Conservation (phyloP, 768 basidiomycete species). For the Rhodotorula paludigena region DNA sequence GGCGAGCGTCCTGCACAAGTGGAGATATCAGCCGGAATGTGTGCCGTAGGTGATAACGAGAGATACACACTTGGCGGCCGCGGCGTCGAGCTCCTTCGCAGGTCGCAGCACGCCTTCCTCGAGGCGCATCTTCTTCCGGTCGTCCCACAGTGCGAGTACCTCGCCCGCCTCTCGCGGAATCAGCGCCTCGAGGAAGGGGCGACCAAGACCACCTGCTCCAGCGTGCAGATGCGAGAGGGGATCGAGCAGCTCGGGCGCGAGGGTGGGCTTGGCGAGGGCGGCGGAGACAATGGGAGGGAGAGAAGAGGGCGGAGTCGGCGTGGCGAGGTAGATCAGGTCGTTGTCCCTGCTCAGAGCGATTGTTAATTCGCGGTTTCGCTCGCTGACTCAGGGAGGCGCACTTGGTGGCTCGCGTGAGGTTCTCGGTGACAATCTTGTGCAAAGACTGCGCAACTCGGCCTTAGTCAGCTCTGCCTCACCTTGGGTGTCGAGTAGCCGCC, state of each 20-base stretch:
- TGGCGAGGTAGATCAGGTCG: constrained; percentile 87
- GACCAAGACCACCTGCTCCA: too few relatives aligned
- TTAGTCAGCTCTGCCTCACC: background rate
- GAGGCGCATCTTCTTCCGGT: constrained; percentile 63
- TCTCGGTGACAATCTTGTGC: constrained; percentile 63
- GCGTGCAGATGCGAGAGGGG: constrained; percentile 25
- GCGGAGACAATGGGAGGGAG: constrained; percentile 63
- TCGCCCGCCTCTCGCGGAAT: constrained; percentile 71
- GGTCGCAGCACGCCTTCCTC: constrained; percentile 51
- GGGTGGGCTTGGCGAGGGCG: constrained; percentile 59
- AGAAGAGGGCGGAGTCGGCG: constrained; percentile 67
- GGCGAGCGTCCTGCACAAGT: constrained; percentile 64
- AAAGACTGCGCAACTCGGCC: constrained; percentile 58
- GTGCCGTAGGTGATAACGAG: background rate
- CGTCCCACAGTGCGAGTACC: constrained; percentile 77
- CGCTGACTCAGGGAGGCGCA: too few relatives aligned
- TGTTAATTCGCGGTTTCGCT: too few relatives aligned
- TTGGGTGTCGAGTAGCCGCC: background rate
- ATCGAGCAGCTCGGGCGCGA: constrained; percentile 51
- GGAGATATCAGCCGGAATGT: too few relatives aligned
- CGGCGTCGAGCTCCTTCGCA: constrained; percentile 58
- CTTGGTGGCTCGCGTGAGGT: constrained; percentile 59
- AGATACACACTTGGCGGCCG: constrained; percentile 57
- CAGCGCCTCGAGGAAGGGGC: constrained; percentile 64
- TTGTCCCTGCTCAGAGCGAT: constrained; percentile 61